These are phyloP conservation scores for Aspergillus amoenus DNA, from an alignment of 2,329 filamentous ascomycete genomes.

Conservation along the genomic window DNA sequence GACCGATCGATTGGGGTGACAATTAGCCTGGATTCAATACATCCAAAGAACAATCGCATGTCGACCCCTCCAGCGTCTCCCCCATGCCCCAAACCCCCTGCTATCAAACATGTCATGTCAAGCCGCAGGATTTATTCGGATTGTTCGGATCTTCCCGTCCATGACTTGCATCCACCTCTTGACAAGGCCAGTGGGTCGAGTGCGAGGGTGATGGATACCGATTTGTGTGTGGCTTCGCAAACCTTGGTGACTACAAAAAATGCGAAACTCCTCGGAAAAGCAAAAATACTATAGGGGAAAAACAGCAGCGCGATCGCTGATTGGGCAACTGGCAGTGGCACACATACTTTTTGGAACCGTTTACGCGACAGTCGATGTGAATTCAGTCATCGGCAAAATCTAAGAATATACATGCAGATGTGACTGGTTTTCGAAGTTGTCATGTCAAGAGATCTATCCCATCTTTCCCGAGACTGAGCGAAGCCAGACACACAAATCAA, in stretches of 20 bases:
- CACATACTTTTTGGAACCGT: slow-evolving; percentile 15
- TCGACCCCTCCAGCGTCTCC: slow-evolving; percentile 12
- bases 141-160: slow-evolving; percentile 25
- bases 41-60: slow-evolving; percentile 20
- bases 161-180: slow-evolving; percentile 25
- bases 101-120: slow-evolving; percentile 23
- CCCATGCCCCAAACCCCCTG: slow-evolving; percentile 11
- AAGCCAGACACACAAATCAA: background rate
- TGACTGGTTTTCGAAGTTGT: slow-evolving; percentile 16
- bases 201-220: slow-evolving; percentile 12
- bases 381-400: slow-evolving; percentile 9
- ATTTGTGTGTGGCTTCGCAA: slow-evolving; percentile 9
- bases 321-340: background rate
- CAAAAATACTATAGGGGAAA: slow-evolving; percentile 3
- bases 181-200: slow-evolving; percentile 8
- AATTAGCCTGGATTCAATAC: slow-evolving; percentile 18
- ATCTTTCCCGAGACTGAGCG: background rate
- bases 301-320: background rate
- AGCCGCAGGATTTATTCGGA: slow-evolving; percentile 13
- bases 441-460: slow-evolving; percentile 15
- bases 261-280: slow-evolving; percentile 6
- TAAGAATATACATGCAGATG: slow-evolving; percentile 11
- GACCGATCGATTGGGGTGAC: slow-evolving; percentile 23
- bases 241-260: slow-evolving; percentile 5
- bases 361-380: slow-evolving; percentile 15